Evolutionary conservation across 192 early-diverging fungal species (phyloP).

Genomic region (Gorgonomyces haynaldii): DNA sequence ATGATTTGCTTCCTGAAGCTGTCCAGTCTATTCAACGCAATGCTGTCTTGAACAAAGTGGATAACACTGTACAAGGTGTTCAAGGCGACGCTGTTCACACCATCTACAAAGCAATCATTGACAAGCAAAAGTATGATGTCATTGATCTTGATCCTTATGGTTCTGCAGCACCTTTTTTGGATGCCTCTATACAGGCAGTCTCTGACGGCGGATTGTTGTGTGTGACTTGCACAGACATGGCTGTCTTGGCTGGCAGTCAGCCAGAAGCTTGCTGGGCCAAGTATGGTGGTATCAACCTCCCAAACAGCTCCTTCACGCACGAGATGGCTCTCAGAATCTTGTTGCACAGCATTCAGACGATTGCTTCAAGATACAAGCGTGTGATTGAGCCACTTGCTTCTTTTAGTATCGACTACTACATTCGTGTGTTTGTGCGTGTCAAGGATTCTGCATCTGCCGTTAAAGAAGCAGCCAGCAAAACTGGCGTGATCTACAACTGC

Average conservation of each 20-base stretch:
- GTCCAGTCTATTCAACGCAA: conserved; percentile 82
- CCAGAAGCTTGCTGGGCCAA: conserved; percentile 80
- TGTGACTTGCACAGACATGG: conserved; percentile 97
- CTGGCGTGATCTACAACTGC: conserved; percentile 75
- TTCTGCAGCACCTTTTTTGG: conserved; percentile 86
- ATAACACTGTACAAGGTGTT: conserved; percentile 64
- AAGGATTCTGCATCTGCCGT: conserved; percentile 56
- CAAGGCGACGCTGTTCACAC: conserved; percentile 74
- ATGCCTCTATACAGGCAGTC: conserved; percentile 86
- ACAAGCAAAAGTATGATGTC: conserved; percentile 52
- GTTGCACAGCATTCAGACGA: conserved; percentile 67
- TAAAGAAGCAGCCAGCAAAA: conserved; percentile 67
- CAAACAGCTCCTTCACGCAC: conserved; percentile 79
- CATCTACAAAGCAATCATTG: conserved; percentile 27
- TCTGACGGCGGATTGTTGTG: conserved; percentile 81
- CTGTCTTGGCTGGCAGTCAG: conserved; percentile 81
- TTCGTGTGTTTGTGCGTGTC: conserved; percentile 91
- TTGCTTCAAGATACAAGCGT: conserved; percentile 72
- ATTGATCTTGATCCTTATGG: conserved; percentile 97
- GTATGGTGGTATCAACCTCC: conserved; percentile 83
- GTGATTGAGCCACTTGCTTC: conserved; percentile 81
- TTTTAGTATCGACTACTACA: conserved; percentile 96
- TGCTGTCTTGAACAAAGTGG: conserved; percentile 68
- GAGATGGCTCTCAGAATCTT: conserved; percentile 92
- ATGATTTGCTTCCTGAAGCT: conserved; percentile 84